Evolutionary conservation across 108 stramenopile species (phyloP).

Genomic region (Nannochloropsis granulata): DNA sequence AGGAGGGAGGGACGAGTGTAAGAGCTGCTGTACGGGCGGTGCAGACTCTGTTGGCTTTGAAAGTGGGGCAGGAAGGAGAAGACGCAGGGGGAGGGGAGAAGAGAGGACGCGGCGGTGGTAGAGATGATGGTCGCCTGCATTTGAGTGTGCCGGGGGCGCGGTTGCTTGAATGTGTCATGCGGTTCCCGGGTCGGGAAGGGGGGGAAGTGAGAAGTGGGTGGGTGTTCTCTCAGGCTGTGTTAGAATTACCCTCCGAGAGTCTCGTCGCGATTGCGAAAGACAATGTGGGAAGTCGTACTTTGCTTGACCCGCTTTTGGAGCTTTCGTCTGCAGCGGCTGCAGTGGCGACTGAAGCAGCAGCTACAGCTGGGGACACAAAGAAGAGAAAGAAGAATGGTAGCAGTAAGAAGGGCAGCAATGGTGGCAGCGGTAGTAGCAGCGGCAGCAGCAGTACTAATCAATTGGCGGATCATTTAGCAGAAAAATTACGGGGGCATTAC

Average conservation of each 20-base stretch:
- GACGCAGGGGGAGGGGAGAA: not conserved
- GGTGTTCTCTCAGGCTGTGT: constrained; percentile 5
- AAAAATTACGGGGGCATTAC: not conserved
- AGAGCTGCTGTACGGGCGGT: constrained; percentile 7
- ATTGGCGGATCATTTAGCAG: not conserved
- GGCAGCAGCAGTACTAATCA: not conserved
- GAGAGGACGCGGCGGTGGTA: not conserved
- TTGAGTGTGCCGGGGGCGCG: constrained; percentile 23
- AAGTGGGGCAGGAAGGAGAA: not conserved
- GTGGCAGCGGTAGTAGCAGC: not conserved
- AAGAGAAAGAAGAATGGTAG: not conserved
- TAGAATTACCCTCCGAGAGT: constrained; percentile 3
- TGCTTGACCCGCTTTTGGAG: constrained; percentile 20
- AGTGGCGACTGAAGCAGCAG: not conserved
- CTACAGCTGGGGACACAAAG: not conserved
- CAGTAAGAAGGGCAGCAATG: not conserved
- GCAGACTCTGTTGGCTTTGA: constrained; percentile 4
- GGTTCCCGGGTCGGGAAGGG: constrained; percentile 3
- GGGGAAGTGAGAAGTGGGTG: not conserved
- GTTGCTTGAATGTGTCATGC: constrained; percentile 10
- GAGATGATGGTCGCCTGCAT: not conserved
- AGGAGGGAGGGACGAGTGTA: not conserved
- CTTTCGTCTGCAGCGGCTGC: not conserved
- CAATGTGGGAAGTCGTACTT: constrained; percentile 15
- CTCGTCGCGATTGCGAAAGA: constrained; percentile 19